Evolutionary conservation across 805 yeast genomes (phyloP), one percentile per base, ranked within the genome.

Genomic region (Yarrowia sp.): DNA sequence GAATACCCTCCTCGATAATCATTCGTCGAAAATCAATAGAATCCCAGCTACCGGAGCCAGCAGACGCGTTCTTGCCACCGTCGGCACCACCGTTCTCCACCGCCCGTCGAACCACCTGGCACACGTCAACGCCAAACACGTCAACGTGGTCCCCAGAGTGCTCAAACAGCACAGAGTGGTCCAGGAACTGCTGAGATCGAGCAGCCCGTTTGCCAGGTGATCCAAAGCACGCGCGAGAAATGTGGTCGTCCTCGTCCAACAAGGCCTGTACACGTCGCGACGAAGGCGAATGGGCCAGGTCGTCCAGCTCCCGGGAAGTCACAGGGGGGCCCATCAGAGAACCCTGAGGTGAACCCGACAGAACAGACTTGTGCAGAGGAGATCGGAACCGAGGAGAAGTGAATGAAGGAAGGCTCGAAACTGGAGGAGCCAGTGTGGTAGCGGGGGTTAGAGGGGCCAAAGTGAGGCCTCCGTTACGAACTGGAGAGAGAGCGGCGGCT

Each of bases 101-200:
- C 7, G 82, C 84, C n/a, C 83, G 72, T 65, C 78, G 73, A 5
- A 81, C 79, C 24, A 81, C 82, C 43, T 82, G 77, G 67, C 82
- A 80, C 35, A 83, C 76, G 70, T 84, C 87, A 54, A 84, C 85
- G 10, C 87, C 87, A 72, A 83, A 83, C 41, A 83, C 79, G 70
- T 84, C 64, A 16, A 43, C 54, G 19, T 44, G 54, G 33, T 59
- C 64, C 24, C 35, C 40, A 12, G 64, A 17, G 54, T 59, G 54
- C 41, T 59, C 41, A 28, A 33, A 59, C 46, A 70, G 67, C 26
- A 67, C 67, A 14, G 68, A 46, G 30, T 69, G 70, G 59, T 74
- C 76, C 40, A 67, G 70, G 43, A 68, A 72, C 65, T 71, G 71
- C 26, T 69, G 65, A 17, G 73, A 64, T 24, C 56, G 65, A 10